Percentiles rank a stretch among this genome's conserved stretches.
These are phyloP conservation scores for Mucor irregularis DNA, from an alignment of 371 early-diverging fungal genomes.

Conservation along the genomic window DNA sequence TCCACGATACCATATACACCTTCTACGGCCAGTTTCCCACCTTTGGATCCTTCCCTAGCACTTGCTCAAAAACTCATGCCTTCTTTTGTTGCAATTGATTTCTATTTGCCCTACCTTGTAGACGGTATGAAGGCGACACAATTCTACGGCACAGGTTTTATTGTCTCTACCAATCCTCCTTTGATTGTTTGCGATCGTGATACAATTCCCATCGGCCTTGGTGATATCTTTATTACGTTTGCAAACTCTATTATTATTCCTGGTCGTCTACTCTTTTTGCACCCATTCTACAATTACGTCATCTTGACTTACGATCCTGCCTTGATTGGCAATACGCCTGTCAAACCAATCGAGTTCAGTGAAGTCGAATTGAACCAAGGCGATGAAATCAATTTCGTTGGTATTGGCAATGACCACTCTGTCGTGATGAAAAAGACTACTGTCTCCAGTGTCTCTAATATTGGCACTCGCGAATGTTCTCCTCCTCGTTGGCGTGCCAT, in stretches of 20 bases:
- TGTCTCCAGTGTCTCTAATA: constrained; percentile 60
- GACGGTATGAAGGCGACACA: constrained; percentile 69
- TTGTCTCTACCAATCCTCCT: constrained; percentile 74
- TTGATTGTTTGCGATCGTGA: constrained; percentile 80
- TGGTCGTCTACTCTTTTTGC: constrained; percentile 69
- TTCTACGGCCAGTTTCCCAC: constrained; percentile 63
- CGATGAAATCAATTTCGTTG: constrained; percentile 66
- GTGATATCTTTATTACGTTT: constrained; percentile 80
- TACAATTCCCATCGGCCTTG: constrained; percentile 76
- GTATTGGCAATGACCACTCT: constrained; percentile 51
- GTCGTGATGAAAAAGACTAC: constrained; percentile 64
- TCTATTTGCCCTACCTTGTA: constrained; percentile 70
- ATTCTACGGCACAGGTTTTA: constrained; percentile 74
- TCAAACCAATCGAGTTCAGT: constrained; percentile 59
- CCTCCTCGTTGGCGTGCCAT: constrained; percentile 75
- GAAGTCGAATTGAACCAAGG: constrained; percentile 61
- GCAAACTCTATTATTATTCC: constrained; percentile 77
- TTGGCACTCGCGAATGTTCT: constrained; percentile 63
- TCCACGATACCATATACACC: constrained; percentile 48
- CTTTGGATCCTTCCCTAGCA: constrained; percentile 57
- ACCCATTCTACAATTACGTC: constrained; percentile 85
- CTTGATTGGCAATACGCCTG: constrained; percentile 73
- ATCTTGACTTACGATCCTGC: constrained; percentile 75
- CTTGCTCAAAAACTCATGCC: constrained; percentile 68
- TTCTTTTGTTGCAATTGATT: constrained; percentile 75